Percentiles rank a stretch among this genome's conserved stretches.
Evolutionary conservation across 305 asterid genomes (phyloP).

Genomic region (Fraxinus albicans): DNA sequence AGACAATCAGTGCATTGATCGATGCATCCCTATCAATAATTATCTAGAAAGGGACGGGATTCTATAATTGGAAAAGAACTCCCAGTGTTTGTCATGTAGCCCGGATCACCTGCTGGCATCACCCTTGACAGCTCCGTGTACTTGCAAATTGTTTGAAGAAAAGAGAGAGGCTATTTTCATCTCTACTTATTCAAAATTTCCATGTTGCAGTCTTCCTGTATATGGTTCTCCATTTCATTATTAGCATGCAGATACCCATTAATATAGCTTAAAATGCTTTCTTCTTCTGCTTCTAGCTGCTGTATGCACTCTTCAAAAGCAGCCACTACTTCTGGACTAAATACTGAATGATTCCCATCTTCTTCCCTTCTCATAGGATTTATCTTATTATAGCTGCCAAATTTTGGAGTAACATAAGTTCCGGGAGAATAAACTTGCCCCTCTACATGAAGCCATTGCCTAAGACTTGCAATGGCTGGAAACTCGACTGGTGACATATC

Average conservation of each 20-base stretch:
- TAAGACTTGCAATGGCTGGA: constrained; percentile 26
- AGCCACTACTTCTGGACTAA: constrained; percentile 44
- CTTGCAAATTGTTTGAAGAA: neutral
- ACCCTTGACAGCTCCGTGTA: neutral
- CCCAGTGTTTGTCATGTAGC: neutral
- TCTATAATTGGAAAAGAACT: neutral
- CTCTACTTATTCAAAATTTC: neutral
- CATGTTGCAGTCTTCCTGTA: neutral
- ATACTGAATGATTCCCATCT: constrained; percentile 1
- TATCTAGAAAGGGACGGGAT: neutral
- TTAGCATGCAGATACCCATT: neutral
- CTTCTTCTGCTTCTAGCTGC: constrained; percentile 45
- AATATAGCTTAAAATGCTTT: constrained; percentile 37
- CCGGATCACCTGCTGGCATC: neutral
- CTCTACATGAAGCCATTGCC: constrained; percentile 29
- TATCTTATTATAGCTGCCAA: constrained; percentile 41
- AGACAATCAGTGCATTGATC: neutral
- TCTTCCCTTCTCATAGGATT: neutral
- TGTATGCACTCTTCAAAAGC: constrained; percentile 52
- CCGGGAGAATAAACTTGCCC: constrained; percentile 37
- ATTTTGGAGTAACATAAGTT: constrained; percentile 42
- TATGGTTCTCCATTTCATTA: constrained; percentile 11
- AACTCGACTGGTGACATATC: constrained; percentile 33
- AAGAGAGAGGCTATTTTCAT: neutral
- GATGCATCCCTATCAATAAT: neutral